Evolutionary conservation across 352 stramenopile genomes (phyloP).

Genomic region (Globisporangium perplexum): DNA sequence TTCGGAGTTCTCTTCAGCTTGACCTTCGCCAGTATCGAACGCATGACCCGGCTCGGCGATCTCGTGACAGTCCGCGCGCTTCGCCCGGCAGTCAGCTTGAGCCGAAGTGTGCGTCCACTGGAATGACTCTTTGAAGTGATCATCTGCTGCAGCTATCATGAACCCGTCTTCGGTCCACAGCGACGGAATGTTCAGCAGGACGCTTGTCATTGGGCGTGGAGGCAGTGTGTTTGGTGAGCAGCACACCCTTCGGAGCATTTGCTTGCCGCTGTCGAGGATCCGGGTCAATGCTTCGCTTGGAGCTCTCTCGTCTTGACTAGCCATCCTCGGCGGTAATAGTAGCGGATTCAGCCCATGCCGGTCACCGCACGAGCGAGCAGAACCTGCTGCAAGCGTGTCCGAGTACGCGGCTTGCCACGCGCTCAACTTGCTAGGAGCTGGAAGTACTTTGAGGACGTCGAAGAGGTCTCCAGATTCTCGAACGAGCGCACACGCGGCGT

Average conservation of each 20-base stretch:
- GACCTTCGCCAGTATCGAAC: neutral
- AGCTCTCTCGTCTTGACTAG: slow-evolving; percentile 1
- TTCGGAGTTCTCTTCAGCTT: neutral
- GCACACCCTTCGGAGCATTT: neutral
- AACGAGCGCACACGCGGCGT: slow-evolving; percentile 4
- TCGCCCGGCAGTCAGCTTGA: neutral
- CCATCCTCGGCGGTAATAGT: slow-evolving; percentile 1
- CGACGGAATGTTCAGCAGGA: slow-evolving; percentile 23
- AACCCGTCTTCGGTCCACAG: slow-evolving; percentile 22
- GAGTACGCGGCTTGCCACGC: slow-evolving; percentile 2
- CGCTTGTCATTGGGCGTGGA: slow-evolving; percentile 14
- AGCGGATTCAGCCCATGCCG: slow-evolving; percentile 1
- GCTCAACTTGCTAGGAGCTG: neutral
- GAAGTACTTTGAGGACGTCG: slow-evolving; percentile 5
- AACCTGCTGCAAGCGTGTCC: neutral
- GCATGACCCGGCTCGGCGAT: too few relatives aligned
- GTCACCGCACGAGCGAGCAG: neutral
- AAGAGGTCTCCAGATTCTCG: neutral
- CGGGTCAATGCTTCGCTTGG: slow-evolving; percentile 1
- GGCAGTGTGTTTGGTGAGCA: neutral
- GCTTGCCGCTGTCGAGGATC: neutral
- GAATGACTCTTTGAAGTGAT: slow-evolving; percentile 10
- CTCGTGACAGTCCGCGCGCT: neutral
- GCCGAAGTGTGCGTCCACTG: neutral
- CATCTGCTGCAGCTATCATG: slow-evolving; percentile 3